Evolutionary conservation across 352 stramenopile genomes (phyloP).

Genomic region (Elongisporangium senticosum): DNA sequence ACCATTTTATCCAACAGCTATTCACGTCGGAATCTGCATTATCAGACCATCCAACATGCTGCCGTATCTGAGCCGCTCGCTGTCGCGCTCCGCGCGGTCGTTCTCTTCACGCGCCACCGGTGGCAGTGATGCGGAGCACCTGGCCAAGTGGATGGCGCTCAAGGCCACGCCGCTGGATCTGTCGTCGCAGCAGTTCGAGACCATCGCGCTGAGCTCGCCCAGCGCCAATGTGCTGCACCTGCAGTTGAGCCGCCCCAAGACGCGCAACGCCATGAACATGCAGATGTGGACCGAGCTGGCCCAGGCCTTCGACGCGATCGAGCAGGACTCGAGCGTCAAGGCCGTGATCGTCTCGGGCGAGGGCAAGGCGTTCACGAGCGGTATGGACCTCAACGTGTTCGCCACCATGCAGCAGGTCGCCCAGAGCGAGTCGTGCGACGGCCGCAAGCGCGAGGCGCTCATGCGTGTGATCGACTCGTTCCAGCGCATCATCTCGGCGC

Average conservation of each 20-base stretch:
- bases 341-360: constrained; percentile 76
- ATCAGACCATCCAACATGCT: constrained; percentile 1
- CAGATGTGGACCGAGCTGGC: constrained; percentile 84
- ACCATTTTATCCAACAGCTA: constrained; percentile 10
- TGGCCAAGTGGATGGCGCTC: constrained; percentile 53
- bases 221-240: constrained; percentile 66
- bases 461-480: constrained; percentile 79
- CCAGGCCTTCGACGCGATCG: constrained; percentile 59
- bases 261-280: constrained; percentile 88
- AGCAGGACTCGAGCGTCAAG: constrained; percentile 59
- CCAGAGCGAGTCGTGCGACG: constrained; percentile 57
- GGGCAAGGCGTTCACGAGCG: constrained; percentile 78
- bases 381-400: constrained; percentile 88
- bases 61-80: constrained; percentile 1
- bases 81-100: background rate
- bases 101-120: background rate
- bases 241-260: constrained; percentile 75
- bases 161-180: constrained; percentile 31
- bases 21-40: constrained; percentile 14
- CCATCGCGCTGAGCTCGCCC: constrained; percentile 33
- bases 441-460: constrained; percentile 74
- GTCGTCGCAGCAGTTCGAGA: constrained; percentile 42
- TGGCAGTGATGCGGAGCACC: constrained; percentile 34
- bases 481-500: constrained; percentile 77
- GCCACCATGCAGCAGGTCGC: constrained; percentile 65